phyloP scores from a whole-genome alignment of 202 grass and related monocot genomes.

The Setaria viridis region DNA sequence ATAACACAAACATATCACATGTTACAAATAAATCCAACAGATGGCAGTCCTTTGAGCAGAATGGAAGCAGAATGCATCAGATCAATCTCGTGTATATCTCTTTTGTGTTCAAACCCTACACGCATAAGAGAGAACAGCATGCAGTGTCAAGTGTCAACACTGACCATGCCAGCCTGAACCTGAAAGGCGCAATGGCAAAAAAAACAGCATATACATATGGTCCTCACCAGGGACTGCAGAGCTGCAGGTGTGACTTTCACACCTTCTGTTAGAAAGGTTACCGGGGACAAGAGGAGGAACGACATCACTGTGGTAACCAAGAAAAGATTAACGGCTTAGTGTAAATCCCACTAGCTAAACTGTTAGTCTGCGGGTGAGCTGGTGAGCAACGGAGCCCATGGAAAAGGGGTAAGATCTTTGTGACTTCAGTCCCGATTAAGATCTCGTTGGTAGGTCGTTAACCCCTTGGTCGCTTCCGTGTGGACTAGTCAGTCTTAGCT shows the following conservation, averaged over 20 bases:
- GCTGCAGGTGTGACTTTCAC: slow-evolving; percentile 68
- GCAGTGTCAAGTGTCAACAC: not conserved
- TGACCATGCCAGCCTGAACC: slow-evolving; percentile 14
- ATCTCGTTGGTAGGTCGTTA: no score
- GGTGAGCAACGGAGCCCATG: no score
- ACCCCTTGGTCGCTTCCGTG: no score
- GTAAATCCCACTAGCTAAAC: no score
- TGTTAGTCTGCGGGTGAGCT: no score
- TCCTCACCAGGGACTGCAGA: slow-evolving; percentile 76
- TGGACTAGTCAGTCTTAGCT: no score
- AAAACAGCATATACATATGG: slow-evolving; percentile 22
- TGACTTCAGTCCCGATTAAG: no score
- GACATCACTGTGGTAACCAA: slow-evolving; percentile 89
- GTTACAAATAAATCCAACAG: not conserved
- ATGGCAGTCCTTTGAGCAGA: slow-evolving; percentile 73
- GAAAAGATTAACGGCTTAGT: slow-evolving; percentile 87
- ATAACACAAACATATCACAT: not conserved
- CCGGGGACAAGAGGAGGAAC: slow-evolving; percentile 75
- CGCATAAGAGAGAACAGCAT: slow-evolving; percentile 21
- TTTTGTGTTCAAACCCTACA: slow-evolving; percentile 66
- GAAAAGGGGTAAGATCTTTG: no score
- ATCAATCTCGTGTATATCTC: slow-evolving; percentile 58
- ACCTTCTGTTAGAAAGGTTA: slow-evolving; percentile 75
- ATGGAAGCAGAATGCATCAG: slow-evolving; percentile 80
- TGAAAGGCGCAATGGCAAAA: not conserved